A percentile compares a stretch with the other conserved stretches of the same genome.
Conservation (phyloP, 1,139 yeast genomes). For the Nakaseomyces glabratus region DNA sequence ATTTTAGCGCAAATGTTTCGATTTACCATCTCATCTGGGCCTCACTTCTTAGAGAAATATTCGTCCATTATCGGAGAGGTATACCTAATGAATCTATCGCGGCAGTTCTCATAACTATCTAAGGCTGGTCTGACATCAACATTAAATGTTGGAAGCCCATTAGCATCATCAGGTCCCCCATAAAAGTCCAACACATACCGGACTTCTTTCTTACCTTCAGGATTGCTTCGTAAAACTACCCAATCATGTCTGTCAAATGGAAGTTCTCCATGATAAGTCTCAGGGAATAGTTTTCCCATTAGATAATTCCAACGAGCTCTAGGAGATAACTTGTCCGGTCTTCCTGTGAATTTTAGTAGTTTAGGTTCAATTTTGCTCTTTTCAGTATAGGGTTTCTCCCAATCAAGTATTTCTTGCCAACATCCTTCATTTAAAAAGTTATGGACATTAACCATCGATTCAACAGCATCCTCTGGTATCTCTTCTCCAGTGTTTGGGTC, state of each 20-base stretch:
- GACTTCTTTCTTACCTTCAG: conserved; percentile 36
- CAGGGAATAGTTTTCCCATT: conserved; percentile 65
- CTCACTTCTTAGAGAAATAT: conserved; percentile 8
- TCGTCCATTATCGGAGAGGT: conserved; percentile 34
- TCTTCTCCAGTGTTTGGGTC: conserved; percentile 40
- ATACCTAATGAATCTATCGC: conserved; percentile 56
- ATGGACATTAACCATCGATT: conserved; percentile 94
- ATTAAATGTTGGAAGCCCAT: conserved; percentile 83
- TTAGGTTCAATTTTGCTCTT: conserved; percentile 58
- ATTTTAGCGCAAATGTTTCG: too few relatives aligned
- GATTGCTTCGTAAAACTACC: conserved; percentile 68
- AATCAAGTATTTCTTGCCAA: conserved; percentile 85
- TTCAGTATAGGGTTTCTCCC: conserved; percentile 66
- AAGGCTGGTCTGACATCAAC: conserved; percentile 94
- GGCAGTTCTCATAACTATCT: conserved; percentile 54
- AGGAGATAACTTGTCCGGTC: conserved; percentile 85
- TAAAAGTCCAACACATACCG: conserved; percentile 94
- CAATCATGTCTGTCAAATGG: conserved; percentile 99
- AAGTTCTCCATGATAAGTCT: conserved; percentile 61
- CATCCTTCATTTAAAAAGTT: conserved; percentile 96
- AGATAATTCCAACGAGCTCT: conserved; percentile 65
- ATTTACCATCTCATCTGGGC: too few relatives aligned
- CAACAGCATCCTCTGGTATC: conserved; percentile 91
- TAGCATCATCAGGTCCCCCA: conserved; percentile 84
- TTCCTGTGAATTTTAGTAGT: conserved; percentile 78